Conservation (phyloP, 306 rosid genomes). For the Prunus padus region DNA sequence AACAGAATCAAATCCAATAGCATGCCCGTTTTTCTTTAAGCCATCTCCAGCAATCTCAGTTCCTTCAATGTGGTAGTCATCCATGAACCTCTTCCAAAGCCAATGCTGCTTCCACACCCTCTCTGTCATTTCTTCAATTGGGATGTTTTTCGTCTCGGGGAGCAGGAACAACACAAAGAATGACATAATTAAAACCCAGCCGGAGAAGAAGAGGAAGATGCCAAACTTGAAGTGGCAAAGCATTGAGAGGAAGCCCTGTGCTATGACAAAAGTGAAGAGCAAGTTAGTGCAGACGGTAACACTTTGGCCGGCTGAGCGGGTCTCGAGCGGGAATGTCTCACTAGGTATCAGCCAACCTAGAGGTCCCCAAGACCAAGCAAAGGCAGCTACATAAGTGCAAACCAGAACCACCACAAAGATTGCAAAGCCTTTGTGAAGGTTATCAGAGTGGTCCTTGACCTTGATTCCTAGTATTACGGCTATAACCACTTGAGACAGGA, state of each 20-base stretch:
- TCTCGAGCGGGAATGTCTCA: conserved; percentile 81
- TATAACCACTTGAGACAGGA: conserved; percentile 59
- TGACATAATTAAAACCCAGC: conserved; percentile 70
- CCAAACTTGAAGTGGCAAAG: conserved; percentile 71
- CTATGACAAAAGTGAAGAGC: conserved; percentile 71
- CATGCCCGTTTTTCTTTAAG: conserved; percentile 13
- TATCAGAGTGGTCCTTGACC: conserved; percentile 38
- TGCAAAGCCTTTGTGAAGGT: conserved; percentile 41
- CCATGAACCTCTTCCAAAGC: conserved; percentile 73
- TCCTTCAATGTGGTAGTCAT: conserved; percentile 19
- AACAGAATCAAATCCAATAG: conserved; percentile 42
- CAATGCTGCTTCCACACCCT: conserved; percentile 82
- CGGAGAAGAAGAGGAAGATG: conserved; percentile 76
- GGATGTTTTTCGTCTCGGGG: conserved; percentile 85
- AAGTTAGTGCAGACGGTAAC: conserved; percentile 66
- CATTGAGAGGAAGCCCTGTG: conserved; percentile 84
- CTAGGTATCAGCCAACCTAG: conserved; percentile 83
- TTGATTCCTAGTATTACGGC: conserved; percentile 59
- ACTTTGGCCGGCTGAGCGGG: conserved; percentile 83
- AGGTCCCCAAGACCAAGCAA: conserved; percentile 98
- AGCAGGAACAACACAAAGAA: conserved; percentile 50
- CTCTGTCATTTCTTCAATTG: conserved; percentile 82
- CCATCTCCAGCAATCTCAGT: conserved; percentile 12
- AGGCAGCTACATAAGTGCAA: conserved; percentile 63
- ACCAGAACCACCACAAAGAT: conserved; percentile 62